Conservation (phyloP, 768 basidiomycete species). For the Auricularia cornea region DNA sequence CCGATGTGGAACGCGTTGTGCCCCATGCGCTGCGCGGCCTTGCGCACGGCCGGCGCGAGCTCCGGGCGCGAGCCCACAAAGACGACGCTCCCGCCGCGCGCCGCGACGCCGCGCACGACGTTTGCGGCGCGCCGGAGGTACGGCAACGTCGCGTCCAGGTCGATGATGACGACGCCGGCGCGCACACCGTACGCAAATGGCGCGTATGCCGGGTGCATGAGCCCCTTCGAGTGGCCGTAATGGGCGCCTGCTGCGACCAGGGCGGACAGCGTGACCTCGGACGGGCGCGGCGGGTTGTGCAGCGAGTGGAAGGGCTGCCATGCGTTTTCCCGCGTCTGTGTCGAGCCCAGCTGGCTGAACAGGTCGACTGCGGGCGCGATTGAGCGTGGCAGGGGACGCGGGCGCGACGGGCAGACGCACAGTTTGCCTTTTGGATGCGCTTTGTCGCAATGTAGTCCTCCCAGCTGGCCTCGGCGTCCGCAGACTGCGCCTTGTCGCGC, state of each 20-base stretch:
- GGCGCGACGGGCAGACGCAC: conserved; percentile 2
- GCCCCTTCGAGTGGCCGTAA: conserved; percentile 76
- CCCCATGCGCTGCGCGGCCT: conserved; percentile 73
- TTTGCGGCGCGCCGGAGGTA: conserved; percentile 85
- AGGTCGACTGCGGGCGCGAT: conserved; percentile 39
- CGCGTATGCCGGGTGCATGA: conserved; percentile 83
- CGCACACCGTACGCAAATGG: conserved; percentile 92
- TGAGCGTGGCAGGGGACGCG: conserved; percentile 7
- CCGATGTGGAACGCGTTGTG: conserved; percentile 76
- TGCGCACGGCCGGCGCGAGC: conserved; percentile 62
- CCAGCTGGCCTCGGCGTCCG: conserved; percentile 50
- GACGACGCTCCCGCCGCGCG: conserved; percentile 73
- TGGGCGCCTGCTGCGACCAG: conserved; percentile 91
- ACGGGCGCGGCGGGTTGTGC: conserved; percentile 48
- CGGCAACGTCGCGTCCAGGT: conserved; percentile 89
- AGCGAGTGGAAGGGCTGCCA: conserved; percentile 68
- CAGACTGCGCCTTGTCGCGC: not conserved
- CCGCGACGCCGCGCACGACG: conserved; percentile 74
- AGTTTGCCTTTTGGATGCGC: conserved; percentile 8
- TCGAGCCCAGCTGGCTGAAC: conserved; percentile 69
- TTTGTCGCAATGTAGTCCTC: conserved; percentile 35
- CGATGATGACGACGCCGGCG: conserved; percentile 84
- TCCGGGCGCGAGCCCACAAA: conserved; percentile 87
- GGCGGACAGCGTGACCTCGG: conserved; percentile 73
- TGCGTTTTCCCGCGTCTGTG: conserved; percentile 53